A percentile compares a stretch with the other conserved stretches of the same genome.
Conservation (phyloP, 2,329 filamentous ascomycete species). For the Boeremia lycopersici region DNA sequence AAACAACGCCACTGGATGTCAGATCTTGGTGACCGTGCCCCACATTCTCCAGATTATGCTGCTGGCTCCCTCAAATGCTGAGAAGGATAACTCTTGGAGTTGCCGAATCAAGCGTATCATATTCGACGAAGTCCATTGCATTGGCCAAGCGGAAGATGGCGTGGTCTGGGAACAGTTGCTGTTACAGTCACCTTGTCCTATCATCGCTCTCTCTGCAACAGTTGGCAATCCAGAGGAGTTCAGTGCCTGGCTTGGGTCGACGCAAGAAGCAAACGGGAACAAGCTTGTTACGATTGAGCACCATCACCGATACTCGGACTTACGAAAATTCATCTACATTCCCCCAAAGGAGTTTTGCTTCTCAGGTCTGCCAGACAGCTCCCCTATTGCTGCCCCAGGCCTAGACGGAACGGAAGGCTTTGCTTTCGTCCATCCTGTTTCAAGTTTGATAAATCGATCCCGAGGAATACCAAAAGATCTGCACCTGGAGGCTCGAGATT, state of each 20-base stretch:
- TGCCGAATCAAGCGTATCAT: slow-evolving; percentile 74
- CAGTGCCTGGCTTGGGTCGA: slow-evolving; percentile 68
- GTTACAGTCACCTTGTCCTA: slow-evolving; percentile 74
- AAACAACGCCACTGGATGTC: slow-evolving; percentile 74
- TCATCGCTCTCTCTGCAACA: slow-evolving; percentile 80
- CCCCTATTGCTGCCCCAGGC: slow-evolving; percentile 50
- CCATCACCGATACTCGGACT: slow-evolving; percentile 72
- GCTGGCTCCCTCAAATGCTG: slow-evolving; percentile 66
- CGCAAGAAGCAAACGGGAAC: slow-evolving; percentile 67
- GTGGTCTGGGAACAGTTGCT: slow-evolving; percentile 80
- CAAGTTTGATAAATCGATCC: slow-evolving; percentile 65
- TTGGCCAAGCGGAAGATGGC: slow-evolving; percentile 76
- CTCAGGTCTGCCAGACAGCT: slow-evolving; percentile 55
- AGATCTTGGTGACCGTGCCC: slow-evolving; percentile 77
- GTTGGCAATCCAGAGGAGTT: slow-evolving; percentile 78
- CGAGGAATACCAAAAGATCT: slow-evolving; percentile 73
- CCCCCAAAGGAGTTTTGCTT: slow-evolving; percentile 48
- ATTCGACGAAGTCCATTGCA: slow-evolving; percentile 83
- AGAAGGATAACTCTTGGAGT: slow-evolving; percentile 73
- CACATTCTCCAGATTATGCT: slow-evolving; percentile 82
- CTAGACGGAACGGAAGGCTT: slow-evolving; percentile 59
- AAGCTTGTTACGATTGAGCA: slow-evolving; percentile 73
- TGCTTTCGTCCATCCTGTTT: slow-evolving; percentile 69
- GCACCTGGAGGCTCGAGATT: slow-evolving; percentile 73
- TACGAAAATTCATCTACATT: slow-evolving; percentile 74